Evolutionary conservation across 2,329 filamentous ascomycete species (phyloP), one percentile per base, ranked within the genome.

Genomic region (Sclerotinia nivalis): DNA sequence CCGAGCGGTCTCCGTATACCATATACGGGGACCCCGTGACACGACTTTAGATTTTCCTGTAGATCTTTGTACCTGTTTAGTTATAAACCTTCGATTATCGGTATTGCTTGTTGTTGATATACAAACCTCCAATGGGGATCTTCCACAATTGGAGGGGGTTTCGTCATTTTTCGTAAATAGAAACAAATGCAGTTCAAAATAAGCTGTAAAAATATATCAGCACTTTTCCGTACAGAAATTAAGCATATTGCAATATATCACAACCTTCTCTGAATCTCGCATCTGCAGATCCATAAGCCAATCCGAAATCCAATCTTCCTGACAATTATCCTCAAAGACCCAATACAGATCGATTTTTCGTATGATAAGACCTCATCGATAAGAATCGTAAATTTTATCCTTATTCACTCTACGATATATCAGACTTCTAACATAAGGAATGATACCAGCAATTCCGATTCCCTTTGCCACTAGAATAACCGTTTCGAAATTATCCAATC

Each of bases 381-480:
- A 56, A 37, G 18, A 56, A 8, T 56, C 20, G 18, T 56, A 8
- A 56, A 10, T 34, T 56, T 56, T 56, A 37, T 56, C 54, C 54
- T 56, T 56, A n/a, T 37, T 56, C 10, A 56, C 18, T 18, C 22
- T 56, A 13, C 20, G 20, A n/a, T 55, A 31, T 47, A n/a, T 54
- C 28, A 71, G 13, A 56, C 60, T 49, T 8, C 47, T 50, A 31
- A 61, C 59, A 66, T 74, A 73, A 15, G 68, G 55, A 34, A 75
- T 66, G 25, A 75, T 62, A 12, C 73, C 73, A 12, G 62, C 68
- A 40, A 75, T 75, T 18, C 71, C 71, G n/a, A 74, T 75, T 28
- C 72, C 73, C 37, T 74, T 71, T 13, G 66, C 70, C 40, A 72
- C 37, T 8, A 75, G 64, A 13, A 75, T 68, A 22, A 74, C 71